Evolutionary conservation across 495 filamentous ascomycete species (phyloP).

Genomic region (Podospora pseudocomata): DNA sequence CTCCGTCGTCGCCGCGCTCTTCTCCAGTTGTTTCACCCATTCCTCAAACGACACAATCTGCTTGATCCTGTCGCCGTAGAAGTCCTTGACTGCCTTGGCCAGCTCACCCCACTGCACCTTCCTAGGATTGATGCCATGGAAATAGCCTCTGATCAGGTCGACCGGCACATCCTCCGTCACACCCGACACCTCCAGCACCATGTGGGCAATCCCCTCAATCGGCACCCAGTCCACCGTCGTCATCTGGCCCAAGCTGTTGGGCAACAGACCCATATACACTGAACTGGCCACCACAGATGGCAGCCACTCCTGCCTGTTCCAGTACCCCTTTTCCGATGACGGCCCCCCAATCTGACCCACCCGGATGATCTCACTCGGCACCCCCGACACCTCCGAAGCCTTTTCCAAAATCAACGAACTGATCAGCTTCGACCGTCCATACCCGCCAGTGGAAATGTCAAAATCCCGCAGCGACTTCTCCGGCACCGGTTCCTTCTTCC

Average conservation of each 20-base stretch:
- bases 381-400: conserved; percentile 34
- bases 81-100: conserved; percentile 33
- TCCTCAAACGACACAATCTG: conserved; percentile 36
- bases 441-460: conserved; percentile 43
- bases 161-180: conserved; percentile 25
- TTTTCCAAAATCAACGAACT: conserved; percentile 49
- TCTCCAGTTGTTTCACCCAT: conserved; percentile 41
- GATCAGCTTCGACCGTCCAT: conserved; percentile 55
- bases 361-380: conserved; percentile 48
- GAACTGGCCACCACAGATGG: conserved; percentile 48
- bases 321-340: conserved; percentile 38
- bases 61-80: conserved; percentile 37
- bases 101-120: conserved; percentile 36
- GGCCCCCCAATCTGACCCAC: conserved; percentile 60
- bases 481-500: conserved; percentile 36
- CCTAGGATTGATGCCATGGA: conserved; percentile 48
- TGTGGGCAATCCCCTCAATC: conserved; percentile 41
- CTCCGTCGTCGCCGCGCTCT: conserved; percentile 30
- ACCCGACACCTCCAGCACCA: conserved; percentile 38
- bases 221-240: conserved; percentile 55
- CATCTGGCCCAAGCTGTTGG: conserved; percentile 37
- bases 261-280: conserved; percentile 41
- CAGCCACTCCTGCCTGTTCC: conserved; percentile 59
- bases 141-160: conserved; percentile 39
- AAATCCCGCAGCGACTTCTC: conserved; percentile 46